Evolutionary conservation across 306 rosid species (phyloP).

Genomic region (Clitoria ternatea): DNA sequence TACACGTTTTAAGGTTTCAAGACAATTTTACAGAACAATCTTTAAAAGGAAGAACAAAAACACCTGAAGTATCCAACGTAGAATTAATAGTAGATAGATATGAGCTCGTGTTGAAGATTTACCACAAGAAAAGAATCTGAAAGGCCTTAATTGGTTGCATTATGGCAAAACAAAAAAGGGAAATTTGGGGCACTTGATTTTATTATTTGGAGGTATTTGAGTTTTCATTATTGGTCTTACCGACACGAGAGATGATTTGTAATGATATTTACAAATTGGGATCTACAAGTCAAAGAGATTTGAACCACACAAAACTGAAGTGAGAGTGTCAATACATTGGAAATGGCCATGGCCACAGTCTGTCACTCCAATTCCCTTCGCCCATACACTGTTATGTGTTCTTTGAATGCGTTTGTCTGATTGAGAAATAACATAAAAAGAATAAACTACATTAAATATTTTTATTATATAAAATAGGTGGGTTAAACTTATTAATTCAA

Average conservation of each 20-base stretch:
- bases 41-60: no score
- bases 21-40: no score
- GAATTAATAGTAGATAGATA: no score
- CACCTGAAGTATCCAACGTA: no score
- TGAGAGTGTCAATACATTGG: not conserved
- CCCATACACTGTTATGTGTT: not conserved
- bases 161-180: not conserved
- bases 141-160: not conserved
- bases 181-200: slow-evolving; percentile 16
- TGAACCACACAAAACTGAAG: slow-evolving; percentile 30
- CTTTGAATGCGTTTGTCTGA: not conserved
- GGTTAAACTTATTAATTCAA: not conserved
- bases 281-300: slow-evolving; percentile 16
- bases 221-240: slow-evolving; percentile 1
- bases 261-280: not conserved
- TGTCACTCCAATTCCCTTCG: not conserved
- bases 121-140: not conserved
- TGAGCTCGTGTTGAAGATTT: not conserved
- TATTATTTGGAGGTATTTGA: not conserved
- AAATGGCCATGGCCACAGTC: not conserved
- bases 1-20: no score
- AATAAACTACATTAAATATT: no score
- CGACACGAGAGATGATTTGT: slow-evolving; percentile 19
- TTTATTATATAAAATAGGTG: no score
- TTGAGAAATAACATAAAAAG: not conserved